Evolutionary conservation across 2,329 filamentous ascomycete genomes (phyloP).

Genomic region (Bertia moriformis): DNA sequence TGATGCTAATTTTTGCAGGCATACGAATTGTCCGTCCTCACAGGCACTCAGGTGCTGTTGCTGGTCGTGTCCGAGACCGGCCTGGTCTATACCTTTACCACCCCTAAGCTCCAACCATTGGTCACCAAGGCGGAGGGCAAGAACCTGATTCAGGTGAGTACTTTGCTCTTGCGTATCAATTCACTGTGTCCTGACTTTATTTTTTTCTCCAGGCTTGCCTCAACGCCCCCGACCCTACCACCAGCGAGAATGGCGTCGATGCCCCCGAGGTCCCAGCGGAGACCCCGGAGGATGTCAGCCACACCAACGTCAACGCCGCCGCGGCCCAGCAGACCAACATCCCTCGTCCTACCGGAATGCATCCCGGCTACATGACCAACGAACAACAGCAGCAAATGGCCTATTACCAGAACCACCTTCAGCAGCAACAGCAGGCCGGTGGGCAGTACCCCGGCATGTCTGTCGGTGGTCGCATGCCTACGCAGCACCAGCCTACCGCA

Average conservation of each 20-base stretch:
- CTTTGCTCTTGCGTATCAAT: no score
- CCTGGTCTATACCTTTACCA: slow-evolving; percentile 95
- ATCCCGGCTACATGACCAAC: slow-evolving; percentile 36
- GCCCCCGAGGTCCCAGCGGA: slow-evolving; percentile 70
- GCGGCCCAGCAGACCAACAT: slow-evolving; percentile 50
- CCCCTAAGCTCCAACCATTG: slow-evolving; percentile 91
- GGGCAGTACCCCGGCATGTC: slow-evolving; percentile 65
- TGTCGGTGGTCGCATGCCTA: background rate
- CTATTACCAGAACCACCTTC: slow-evolving; percentile 73
- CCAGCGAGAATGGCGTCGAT: slow-evolving; percentile 68
- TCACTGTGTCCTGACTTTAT: slow-evolving; percentile 13
- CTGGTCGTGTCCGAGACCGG: slow-evolving; percentile 95
- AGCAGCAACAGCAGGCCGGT: slow-evolving; percentile 71
- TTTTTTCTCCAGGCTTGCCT: slow-evolving; percentile 54
- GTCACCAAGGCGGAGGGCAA: slow-evolving; percentile 98
- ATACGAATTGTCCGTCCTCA: slow-evolving; percentile 93
- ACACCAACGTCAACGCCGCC: slow-evolving; percentile 60
- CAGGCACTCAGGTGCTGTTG: slow-evolving; percentile 89
- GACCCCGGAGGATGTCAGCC: slow-evolving; percentile 11
- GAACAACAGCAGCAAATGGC: slow-evolving; percentile 58
- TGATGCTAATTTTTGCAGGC: slow-evolving; percentile 42
- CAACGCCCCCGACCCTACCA: slow-evolving; percentile 82
- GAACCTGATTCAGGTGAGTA: slow-evolving; percentile 88
- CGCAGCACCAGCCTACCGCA: background rate
- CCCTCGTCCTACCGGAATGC: slow-evolving; percentile 48